Evolutionary conservation across 352 stramenopile genomes (phyloP).

Genomic region (Pythium folliculosum): DNA sequence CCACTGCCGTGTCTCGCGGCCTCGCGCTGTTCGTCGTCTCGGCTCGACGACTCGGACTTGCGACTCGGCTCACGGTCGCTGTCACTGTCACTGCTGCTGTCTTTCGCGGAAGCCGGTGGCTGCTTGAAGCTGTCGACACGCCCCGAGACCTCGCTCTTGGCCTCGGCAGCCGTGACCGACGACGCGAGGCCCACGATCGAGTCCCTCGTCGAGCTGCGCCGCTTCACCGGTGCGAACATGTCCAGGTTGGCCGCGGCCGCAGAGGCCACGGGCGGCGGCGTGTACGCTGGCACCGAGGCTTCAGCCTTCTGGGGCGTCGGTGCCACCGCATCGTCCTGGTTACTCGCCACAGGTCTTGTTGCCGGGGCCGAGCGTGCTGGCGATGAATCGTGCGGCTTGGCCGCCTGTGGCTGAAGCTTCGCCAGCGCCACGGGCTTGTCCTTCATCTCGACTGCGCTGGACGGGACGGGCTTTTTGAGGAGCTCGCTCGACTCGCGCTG

Average conservation of each 20-base stretch:
- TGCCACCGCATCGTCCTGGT: neutral
- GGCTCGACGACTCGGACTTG: neutral
- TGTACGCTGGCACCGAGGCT: too few relatives aligned
- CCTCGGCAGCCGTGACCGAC: neutral
- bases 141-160: neutral
- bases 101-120: neutral
- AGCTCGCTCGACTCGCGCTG: neutral
- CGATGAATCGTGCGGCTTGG: neutral
- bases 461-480: neutral
- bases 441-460: neutral
- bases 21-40: neutral
- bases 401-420: neutral
- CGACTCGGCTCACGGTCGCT: slow-evolving; percentile 13
- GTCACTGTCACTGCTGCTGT: slow-evolving; percentile 21
- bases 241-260: slow-evolving; percentile 3
- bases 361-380: too few relatives aligned
- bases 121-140: slow-evolving; percentile 11
- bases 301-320: neutral
- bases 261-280: neutral
- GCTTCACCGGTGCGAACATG: slow-evolving; percentile 30
- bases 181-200: neutral
- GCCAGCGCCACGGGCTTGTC: neutral
- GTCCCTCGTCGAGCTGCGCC: slow-evolving; percentile 21
- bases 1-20: neutral
- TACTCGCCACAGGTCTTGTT: neutral